These are phyloP conservation scores for Rhizopogon vinicolor DNA, from an alignment of 768 basidiomycete species.

Conservation along the genomic window DNA sequence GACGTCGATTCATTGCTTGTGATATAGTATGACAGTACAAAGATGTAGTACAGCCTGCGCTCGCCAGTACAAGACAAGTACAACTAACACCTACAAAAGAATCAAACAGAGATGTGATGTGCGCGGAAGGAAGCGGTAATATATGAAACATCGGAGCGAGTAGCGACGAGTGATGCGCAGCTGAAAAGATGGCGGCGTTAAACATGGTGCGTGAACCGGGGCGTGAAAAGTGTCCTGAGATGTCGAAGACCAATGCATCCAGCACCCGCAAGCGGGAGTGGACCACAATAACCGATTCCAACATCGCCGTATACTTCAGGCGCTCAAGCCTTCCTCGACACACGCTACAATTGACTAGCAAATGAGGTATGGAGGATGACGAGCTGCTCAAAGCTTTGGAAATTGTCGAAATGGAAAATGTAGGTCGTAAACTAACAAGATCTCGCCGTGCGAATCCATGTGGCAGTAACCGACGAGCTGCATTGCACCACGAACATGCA, in stretches of 20 bases:
- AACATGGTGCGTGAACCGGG: conserved; percentile 9
- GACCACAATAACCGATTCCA: conserved; percentile 5
- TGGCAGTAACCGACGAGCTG: conserved; percentile 11
- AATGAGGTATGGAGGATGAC: conserved; percentile 21
- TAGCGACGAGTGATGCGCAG: conserved; percentile 14
- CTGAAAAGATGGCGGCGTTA: conserved; percentile 21
- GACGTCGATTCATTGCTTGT: conserved; percentile 4
- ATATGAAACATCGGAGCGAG: conserved; percentile 10
- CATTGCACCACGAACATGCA: conserved; percentile 27
- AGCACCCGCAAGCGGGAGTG: conserved; percentile 23
- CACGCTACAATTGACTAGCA: conserved; percentile 32
- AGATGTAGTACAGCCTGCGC: conserved; percentile 26
- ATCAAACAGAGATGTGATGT: conserved; percentile 15
- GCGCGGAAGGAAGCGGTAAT: conserved; percentile 16
- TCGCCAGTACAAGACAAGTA: conserved; percentile 24
- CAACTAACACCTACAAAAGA: conserved; percentile 29
- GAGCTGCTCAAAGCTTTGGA: conserved; percentile 15
- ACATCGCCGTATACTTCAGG: conserved; percentile 11
- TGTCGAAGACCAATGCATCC: conserved; percentile 10
- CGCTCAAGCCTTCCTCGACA: conserved; percentile 21
- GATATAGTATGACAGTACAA: conserved; percentile 19
- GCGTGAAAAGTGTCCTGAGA: conserved; percentile 17
- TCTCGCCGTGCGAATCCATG: conserved; percentile 20
- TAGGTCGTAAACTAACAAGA: conserved; percentile 21
- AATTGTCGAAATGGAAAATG: conserved; percentile 9